phyloP scores from a whole-genome alignment of 202 grass and related monocot genomes.

The Carex arenaria region DNA sequence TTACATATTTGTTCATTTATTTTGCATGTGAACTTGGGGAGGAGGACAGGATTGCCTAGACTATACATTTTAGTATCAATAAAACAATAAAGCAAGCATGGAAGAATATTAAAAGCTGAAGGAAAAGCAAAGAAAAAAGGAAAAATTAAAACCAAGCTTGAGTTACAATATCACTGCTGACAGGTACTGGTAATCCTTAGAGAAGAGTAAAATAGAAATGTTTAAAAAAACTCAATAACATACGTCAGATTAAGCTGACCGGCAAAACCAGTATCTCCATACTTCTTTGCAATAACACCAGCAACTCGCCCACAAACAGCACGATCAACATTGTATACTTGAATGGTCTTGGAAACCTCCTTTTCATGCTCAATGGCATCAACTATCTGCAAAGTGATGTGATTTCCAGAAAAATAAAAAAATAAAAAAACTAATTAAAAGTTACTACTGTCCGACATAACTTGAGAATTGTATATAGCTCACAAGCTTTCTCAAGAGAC shows the following conservation, averaged over 20 bases:
- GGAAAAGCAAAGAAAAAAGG: conserved; percentile 1
- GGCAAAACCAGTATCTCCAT: conserved; percentile 91
- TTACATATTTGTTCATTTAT: not conserved
- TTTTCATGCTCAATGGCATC: conserved; percentile 93
- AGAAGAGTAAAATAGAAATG: conserved; percentile 14
- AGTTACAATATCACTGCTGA: not conserved
- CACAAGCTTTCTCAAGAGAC: conserved; percentile 8
- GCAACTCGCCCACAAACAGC: conserved; percentile 89
- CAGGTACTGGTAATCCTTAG: not conserved
- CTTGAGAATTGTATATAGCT: not conserved
- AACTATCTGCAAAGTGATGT: conserved; percentile 51
- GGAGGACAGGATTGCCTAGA: not conserved
- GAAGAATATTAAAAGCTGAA: not conserved
- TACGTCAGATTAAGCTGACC: conserved; percentile 94
- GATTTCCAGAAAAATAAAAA: not conserved
- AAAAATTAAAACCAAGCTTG: not conserved
- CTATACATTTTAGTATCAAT: not conserved
- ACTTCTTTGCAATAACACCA: conserved; percentile 97
- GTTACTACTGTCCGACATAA: not conserved
- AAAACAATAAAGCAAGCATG: not conserved
- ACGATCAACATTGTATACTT: conserved; percentile 97
- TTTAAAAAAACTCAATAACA: conserved; percentile 3
- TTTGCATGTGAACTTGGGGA: not conserved
- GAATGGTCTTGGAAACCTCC: conserved; percentile 66
- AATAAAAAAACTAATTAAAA: not conserved